Percentiles rank a stretch among this genome's conserved stretches.
Evolutionary conservation across 2,329 filamentous ascomycete genomes (phyloP).

Genomic region (Scedosporium boydii): DNA sequence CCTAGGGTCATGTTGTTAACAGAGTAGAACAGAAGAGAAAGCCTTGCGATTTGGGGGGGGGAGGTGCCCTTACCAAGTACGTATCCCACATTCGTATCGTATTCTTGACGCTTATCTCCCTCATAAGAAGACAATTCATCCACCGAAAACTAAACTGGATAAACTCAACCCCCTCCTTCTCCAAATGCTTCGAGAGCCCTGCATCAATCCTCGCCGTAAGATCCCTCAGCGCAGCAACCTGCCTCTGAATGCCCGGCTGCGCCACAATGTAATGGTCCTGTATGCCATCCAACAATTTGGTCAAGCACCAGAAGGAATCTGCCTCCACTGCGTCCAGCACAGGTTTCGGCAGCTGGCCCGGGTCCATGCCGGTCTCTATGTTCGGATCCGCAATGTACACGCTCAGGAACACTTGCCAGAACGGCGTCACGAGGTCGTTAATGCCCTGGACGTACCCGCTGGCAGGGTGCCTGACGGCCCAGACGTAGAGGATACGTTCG

Average conservation of each 20-base stretch:
- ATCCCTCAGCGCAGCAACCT: conserved; percentile 81
- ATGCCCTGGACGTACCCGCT: conserved; percentile 98
- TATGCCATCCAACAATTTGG: conserved; percentile 95
- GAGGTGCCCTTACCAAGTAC: conserved; percentile 63
- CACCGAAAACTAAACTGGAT: conserved; percentile 99
- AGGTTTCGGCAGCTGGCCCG: conserved; percentile 79
- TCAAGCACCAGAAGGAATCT: conserved; percentile 96
- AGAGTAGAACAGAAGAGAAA: background rate
- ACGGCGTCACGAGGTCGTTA: conserved; percentile 94
- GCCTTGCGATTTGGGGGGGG: too few species aligned
- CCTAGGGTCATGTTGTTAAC: conserved; percentile 41
- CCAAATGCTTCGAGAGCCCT: conserved; percentile 75
- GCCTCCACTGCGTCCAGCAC: conserved; percentile 96
- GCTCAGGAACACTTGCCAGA: conserved; percentile 95
- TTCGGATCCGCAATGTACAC: conserved; percentile 92
- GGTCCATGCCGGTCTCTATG: conserved; percentile 92
- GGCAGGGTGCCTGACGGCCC: conserved; percentile 94
- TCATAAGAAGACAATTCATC: conserved; percentile 99
- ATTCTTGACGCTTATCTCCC: conserved; percentile 91
- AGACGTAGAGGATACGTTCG: conserved; percentile 91
- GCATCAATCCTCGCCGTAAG: conserved; percentile 84
- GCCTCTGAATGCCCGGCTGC: conserved; percentile 90
- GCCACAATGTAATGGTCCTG: conserved; percentile 99
- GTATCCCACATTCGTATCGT: conserved; percentile 99
- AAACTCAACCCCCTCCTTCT: conserved; percentile 88